phyloP scores from a whole-genome alignment of 23 red algal species.

The Porphyridium purpureum region DNA sequence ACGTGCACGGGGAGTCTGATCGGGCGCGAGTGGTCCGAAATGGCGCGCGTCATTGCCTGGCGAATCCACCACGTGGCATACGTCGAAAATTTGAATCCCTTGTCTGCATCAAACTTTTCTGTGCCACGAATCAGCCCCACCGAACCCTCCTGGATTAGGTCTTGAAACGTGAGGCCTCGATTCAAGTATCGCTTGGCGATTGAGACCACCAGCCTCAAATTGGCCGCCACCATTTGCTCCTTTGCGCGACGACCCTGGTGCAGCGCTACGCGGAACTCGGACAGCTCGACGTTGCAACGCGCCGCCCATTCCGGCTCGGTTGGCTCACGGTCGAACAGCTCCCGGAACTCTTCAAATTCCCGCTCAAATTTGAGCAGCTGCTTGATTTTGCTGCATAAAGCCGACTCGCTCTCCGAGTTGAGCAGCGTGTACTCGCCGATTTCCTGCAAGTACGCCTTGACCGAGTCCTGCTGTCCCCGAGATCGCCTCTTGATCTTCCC shows the following conservation, averaged over 20 bases:
- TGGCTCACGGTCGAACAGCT: conserved; percentile 4
- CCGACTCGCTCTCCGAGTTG: conserved; percentile 42
- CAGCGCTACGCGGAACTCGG: conserved; percentile 9
- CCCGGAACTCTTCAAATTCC: too few species aligned
- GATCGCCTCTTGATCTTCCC: too few species aligned
- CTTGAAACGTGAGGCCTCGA: conserved; percentile 83
- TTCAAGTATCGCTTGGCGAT: conserved; percentile 92
- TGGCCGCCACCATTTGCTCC: conserved; percentile 85
- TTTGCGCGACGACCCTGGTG: conserved; percentile 44
- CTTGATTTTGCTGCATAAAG: conserved; percentile 29
- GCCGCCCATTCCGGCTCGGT: conserved; percentile 48
- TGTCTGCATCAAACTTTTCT: conserved; percentile 88
- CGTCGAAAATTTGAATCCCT: conserved; percentile 92
- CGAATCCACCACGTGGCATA: conserved; percentile 99
- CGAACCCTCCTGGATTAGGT: conserved; percentile 96
- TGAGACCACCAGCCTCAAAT: conserved; percentile 82
- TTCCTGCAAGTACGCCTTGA: conserved; percentile 39
- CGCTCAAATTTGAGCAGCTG: conserved; percentile 31
- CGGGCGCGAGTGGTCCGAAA: conserved; percentile 64
- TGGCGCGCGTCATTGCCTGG: conserved; percentile 75
- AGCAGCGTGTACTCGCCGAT: conserved; percentile 61
- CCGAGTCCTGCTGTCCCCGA: too few species aligned
- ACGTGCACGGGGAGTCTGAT: conserved; percentile 98
- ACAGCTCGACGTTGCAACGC: conserved; percentile 12
- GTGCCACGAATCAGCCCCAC: conserved; percentile 88